Percentiles rank a stretch among this genome's conserved stretches.
These are phyloP conservation scores for Cadophora gregata DNA, from an alignment of 2,329 filamentous ascomycete species.

Conservation along the genomic window DNA sequence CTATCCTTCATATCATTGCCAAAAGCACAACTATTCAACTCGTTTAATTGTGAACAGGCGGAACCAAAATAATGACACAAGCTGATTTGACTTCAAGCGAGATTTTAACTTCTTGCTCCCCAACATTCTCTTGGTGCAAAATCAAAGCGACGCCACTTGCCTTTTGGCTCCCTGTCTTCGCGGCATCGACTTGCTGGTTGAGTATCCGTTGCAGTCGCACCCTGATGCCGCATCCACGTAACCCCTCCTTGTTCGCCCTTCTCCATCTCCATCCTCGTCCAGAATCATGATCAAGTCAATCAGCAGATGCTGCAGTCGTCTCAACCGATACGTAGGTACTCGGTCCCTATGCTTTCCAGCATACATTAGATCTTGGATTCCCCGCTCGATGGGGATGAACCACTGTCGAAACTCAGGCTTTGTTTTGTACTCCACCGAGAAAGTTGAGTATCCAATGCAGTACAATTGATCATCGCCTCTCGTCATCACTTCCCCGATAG, in stretches of 20 bases:
- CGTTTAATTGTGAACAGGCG: no score
- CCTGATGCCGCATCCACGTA: conserved; percentile 16
- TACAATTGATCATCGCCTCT: conserved; percentile 13
- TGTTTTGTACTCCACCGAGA: conserved; percentile 10
- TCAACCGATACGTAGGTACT: conserved; percentile 5
- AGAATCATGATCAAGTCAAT: conserved; percentile 16
- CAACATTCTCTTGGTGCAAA: background rate
- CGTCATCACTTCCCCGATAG: conserved; percentile 40
- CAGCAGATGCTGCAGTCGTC: conserved; percentile 21
- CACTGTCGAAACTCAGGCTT: conserved; percentile 21
- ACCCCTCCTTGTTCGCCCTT: conserved; percentile 5
- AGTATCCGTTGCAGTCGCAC: conserved; percentile 9
- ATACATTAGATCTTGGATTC: conserved; percentile 1
- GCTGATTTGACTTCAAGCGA: no score
- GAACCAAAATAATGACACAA: no score
- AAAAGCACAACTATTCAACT: no score
- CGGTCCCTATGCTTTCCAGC: conserved; percentile 3
- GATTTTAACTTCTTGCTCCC: no score
- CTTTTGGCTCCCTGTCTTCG: background rate
- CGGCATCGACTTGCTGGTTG: background rate
- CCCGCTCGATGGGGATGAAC: conserved; percentile 18
- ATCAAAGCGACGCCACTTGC: background rate
- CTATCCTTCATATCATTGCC: no score
- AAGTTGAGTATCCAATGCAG: conserved; percentile 21
- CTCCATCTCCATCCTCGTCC: conserved; percentile 13